These are phyloP conservation scores for Flaveria floridana DNA, from an alignment of 140 eudicot genomes.

Conservation along the genomic window DNA sequence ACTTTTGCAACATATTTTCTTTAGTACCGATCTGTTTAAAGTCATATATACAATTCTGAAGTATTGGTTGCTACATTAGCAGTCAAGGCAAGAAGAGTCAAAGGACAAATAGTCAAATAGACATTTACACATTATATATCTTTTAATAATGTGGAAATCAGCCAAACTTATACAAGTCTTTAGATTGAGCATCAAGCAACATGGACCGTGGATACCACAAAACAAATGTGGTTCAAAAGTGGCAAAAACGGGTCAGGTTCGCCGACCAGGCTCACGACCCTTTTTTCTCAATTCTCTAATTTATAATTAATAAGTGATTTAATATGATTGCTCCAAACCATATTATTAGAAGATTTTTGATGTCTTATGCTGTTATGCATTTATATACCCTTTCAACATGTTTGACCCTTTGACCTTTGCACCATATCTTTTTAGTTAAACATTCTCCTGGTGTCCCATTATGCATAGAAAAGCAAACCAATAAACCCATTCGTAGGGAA, in stretches of 20 bases:
- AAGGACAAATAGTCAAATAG: background rate
- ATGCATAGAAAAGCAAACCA: background rate
- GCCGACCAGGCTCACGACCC: too few species aligned
- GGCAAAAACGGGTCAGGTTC: too few species aligned
- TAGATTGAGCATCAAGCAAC: background rate
- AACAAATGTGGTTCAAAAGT: background rate
- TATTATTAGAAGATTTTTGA: background rate
- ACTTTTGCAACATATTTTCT: too few species aligned
- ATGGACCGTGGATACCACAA: background rate
- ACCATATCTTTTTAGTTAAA: background rate
- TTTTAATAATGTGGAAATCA: background rate
- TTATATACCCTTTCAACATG: background rate
- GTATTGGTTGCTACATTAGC: too few species aligned
- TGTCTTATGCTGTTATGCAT: background rate
- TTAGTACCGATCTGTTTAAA: too few species aligned
- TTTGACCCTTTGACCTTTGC: background rate
- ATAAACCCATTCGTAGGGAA: background rate
- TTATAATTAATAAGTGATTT: background rate
- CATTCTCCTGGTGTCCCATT: background rate
- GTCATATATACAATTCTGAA: too few species aligned
- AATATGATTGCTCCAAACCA: background rate
- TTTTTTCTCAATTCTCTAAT: too few species aligned
- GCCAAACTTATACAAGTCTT: background rate
- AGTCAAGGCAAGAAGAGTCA: background rate
- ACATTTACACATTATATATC: background rate